Evolutionary conservation across 2,329 filamentous ascomycete genomes (phyloP), one percentile per base, ranked within the genome.

Genomic region (Venturia asperata): DNA sequence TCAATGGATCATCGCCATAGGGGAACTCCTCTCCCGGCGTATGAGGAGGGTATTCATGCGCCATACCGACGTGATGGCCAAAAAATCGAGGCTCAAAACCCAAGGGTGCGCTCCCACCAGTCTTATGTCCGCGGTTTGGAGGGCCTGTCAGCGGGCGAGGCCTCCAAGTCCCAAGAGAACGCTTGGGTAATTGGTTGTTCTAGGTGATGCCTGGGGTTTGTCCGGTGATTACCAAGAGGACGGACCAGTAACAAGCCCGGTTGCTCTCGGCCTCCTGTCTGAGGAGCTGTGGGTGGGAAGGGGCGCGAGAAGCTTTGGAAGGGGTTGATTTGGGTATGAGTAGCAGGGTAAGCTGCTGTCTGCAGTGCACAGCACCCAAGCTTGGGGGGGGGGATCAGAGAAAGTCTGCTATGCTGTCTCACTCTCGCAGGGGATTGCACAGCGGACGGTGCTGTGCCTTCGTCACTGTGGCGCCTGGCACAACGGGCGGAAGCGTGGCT

Each of bases 1-100:
- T 60, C 43, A 64, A 49, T 24, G 63, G 63, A 37, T 64, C 63
- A 13, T 64, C 49, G 61, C 45, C 61, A 39, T 63, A 49, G 6
- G 34, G 42, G 19, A 49, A 63, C 3, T 47, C 37, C 24, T 63
- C 45, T 10, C 43, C 45, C 27, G 45, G 42, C 61, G 41, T 63
- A 19, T 62, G 37, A 43, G 61, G n/a, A 43, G 39, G 34, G 17
- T 55, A 58, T 17, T 37, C 52, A 19, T 34, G 30, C 19, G 52
- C 52, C 52, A 58, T 58, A 15, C 27, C 47, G 47, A 27, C 9
- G 47, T 13, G 11, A 5, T 17, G 47, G 5, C 45, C 5, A 24
- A 24, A 49, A n/a, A 49, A 49, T 49, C 45, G n/a, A 34, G 19
- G 45, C 45, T 11, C 45, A 21, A 13, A 0, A 24, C 4, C 9